Percentiles rank a stretch among this genome's conserved stretches.
These are phyloP conservation scores for Neofusicoccum umdonicola DNA, from an alignment of 2,329 filamentous ascomycete species.

Conservation along the genomic window DNA sequence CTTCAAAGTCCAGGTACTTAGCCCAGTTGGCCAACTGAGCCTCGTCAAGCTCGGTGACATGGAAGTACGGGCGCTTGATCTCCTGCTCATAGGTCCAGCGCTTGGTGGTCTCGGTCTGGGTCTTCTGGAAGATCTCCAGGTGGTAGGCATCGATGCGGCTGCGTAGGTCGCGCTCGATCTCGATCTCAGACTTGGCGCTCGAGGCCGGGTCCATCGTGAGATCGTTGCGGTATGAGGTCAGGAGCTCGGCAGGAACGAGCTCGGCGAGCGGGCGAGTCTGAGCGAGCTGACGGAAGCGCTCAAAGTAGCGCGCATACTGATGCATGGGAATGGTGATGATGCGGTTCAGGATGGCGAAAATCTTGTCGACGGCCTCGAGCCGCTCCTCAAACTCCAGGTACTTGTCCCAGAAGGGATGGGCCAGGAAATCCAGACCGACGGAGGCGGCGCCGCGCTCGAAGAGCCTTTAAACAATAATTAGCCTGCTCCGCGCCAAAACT, in stretches of 20 bases:
- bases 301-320: slow-evolving; percentile 92
- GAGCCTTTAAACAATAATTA: slow-evolving; percentile 59
- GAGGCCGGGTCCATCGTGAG: slow-evolving; percentile 61
- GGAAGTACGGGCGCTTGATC: slow-evolving; percentile 95
- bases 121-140: slow-evolving; percentile 75
- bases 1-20: slow-evolving; percentile 95
- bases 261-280: slow-evolving; percentile 71
- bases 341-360: slow-evolving; percentile 79
- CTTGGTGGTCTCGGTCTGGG: slow-evolving; percentile 84
- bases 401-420: slow-evolving; percentile 98
- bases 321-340: slow-evolving; percentile 91
- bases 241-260: slow-evolving; percentile 65
- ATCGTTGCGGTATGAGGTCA: slow-evolving; percentile 69
- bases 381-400: slow-evolving; percentile 97
- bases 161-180: slow-evolving; percentile 80
- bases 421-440: slow-evolving; percentile 89
- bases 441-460: slow-evolving; percentile 85
- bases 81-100: slow-evolving; percentile 94
- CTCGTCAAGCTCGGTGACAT: slow-evolving; percentile 88
- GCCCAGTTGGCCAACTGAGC: slow-evolving; percentile 85
- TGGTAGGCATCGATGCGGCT: slow-evolving; percentile 76
- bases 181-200: slow-evolving; percentile 63
- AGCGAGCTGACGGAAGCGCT: slow-evolving; percentile 78
- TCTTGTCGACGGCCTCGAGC: slow-evolving; percentile 76
- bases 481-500: slow-evolving; percentile 24